A percentile compares a stretch with the other conserved stretches of the same genome.
phyloP scores from a whole-genome alignment of 225 moss, liverwort and hornwort species.

The Sphagnum contortum region DNA sequence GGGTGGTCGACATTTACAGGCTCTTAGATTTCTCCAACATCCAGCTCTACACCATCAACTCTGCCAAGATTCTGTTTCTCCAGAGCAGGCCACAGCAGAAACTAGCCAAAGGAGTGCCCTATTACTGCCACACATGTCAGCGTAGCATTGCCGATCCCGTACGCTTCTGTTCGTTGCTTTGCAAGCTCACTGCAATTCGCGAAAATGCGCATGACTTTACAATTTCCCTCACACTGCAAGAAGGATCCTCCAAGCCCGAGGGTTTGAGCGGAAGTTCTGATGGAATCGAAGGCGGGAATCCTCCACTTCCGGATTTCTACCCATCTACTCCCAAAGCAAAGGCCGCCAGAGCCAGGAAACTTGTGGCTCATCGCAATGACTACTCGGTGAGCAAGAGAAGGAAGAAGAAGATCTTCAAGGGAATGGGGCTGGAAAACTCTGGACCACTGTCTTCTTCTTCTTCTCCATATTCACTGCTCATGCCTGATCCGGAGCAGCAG shows the following conservation, averaged over 20 bases:
- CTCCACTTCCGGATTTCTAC: conserved; percentile 10
- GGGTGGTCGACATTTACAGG: conserved; percentile 39
- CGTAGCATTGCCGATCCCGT: conserved; percentile 51
- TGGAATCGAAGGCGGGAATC: conserved; percentile 12
- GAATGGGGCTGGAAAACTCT: too few relatives aligned
- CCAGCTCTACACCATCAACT: conserved; percentile 46
- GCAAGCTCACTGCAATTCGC: conserved; percentile 34
- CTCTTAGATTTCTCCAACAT: conserved; percentile 34
- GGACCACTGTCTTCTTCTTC: too few relatives aligned
- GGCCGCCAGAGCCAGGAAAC: too few relatives aligned
- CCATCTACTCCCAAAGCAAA: conserved; percentile 30
- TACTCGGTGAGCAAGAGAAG: too few relatives aligned
- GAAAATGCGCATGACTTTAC: conserved; percentile 35
- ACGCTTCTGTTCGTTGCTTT: conserved; percentile 43
- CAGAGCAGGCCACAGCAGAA: conserved; percentile 42
- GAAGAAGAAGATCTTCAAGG: too few relatives aligned
- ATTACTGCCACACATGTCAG: conserved; percentile 43
- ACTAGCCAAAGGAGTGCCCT: conserved; percentile 35
- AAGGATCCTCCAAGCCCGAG: conserved; percentile 19
- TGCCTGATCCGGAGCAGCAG: too few relatives aligned
- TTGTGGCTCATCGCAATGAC: too few relatives aligned
- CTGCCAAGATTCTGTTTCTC: conserved; percentile 50
- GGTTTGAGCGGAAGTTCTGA: conserved; percentile 1
- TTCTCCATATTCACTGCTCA: too few relatives aligned
- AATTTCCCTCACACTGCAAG: conserved; percentile 33